Evolutionary conservation across 345 rosid genomes (phyloP).

Genomic region (Ceriops tagal): DNA sequence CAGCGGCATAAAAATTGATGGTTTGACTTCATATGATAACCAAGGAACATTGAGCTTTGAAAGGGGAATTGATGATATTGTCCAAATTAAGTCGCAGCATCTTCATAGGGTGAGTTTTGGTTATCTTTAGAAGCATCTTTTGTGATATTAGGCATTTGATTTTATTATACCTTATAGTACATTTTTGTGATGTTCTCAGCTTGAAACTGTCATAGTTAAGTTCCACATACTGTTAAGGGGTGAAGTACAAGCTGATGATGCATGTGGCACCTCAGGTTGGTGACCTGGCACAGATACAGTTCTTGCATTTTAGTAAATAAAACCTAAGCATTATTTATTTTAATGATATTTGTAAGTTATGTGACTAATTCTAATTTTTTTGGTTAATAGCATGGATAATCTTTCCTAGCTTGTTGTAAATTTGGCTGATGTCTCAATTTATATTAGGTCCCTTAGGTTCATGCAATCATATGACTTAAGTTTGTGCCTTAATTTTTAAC

Average conservation of each 20-base stretch:
- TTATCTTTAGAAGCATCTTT: background rate
- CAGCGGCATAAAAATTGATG: constrained; percentile 48
- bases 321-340: too few species aligned
- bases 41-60: constrained; percentile 43
- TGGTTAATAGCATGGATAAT: background rate
- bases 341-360: background rate
- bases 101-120: constrained; percentile 57
- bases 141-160: too few species aligned
- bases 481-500: background rate
- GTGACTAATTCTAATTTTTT: background rate
- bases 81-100: constrained; percentile 53
- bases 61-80: constrained; percentile 66
- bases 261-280: constrained; percentile 47
- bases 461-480: background rate
- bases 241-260: constrained; percentile 29
- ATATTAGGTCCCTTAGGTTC: background rate
- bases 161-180: background rate
- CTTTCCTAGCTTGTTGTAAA: constrained; percentile 1
- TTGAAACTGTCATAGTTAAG: constrained; percentile 51
- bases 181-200: constrained; percentile 38
- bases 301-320: background rate
- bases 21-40: constrained; percentile 31
- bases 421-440: background rate
- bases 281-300: constrained; percentile 9
- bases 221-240: constrained; percentile 47